Conservation (phyloP, 2,329 filamentous ascomycete species). For the Zasmidium cellare region DNA sequence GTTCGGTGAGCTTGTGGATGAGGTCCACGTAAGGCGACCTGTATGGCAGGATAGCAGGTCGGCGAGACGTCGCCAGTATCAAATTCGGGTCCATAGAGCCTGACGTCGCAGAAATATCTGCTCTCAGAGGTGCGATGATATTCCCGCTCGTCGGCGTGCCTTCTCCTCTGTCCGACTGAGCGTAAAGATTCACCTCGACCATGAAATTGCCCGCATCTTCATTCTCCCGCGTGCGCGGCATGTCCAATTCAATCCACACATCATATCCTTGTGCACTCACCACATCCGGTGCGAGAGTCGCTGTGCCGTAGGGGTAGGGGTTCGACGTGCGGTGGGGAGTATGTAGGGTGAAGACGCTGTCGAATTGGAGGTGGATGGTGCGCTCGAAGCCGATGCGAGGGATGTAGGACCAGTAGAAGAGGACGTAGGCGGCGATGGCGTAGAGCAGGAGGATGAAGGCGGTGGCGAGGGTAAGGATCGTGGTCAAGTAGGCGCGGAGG, state of each 20-base stretch:
- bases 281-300: slow-evolving; percentile 53
- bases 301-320: slow-evolving; percentile 53
- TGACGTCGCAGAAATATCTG: slow-evolving; percentile 17
- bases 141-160: slow-evolving; percentile 3
- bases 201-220: slow-evolving; percentile 87
- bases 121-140: slow-evolving; percentile 18
- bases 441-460: slow-evolving; percentile 57
- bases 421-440: slow-evolving; percentile 61
- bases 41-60: slow-evolving; percentile 80
- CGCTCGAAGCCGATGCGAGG: slow-evolving; percentile 63
- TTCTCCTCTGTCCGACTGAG: slow-evolving; percentile 31
- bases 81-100: slow-evolving; percentile 22
- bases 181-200: slow-evolving; percentile 73
- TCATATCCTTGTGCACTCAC: slow-evolving; percentile 80
- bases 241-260: slow-evolving; percentile 68
- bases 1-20: slow-evolving; percentile 60
- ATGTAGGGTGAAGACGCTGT: slow-evolving; percentile 41
- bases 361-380: slow-evolving; percentile 67
- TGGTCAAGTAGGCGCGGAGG: slow-evolving; percentile 64
- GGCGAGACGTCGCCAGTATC: slow-evolving; percentile 55
- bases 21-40: slow-evolving; percentile 67
- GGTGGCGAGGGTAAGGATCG: slow-evolving; percentile 54
- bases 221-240: slow-evolving; percentile 79
- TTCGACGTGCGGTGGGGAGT: slow-evolving; percentile 12
- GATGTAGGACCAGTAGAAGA: slow-evolving; percentile 70